phyloP scores from a whole-genome alignment of 2,329 filamentous ascomycete species.

The Epichloe sylvatica region DNA sequence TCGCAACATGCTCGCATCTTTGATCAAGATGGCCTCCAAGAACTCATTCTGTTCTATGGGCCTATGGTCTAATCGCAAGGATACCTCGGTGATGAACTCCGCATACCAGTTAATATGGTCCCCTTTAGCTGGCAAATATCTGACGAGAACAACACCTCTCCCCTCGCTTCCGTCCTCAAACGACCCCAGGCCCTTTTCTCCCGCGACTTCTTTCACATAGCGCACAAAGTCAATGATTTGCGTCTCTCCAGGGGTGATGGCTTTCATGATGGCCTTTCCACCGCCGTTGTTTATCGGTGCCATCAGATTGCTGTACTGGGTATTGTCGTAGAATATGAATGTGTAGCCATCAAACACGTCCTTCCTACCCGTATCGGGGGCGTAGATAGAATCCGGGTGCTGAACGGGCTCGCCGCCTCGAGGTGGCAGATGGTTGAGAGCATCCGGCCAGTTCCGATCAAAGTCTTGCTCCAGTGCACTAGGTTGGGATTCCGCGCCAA shows the following conservation, averaged over 20 bases:
- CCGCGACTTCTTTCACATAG: constrained; percentile 61
- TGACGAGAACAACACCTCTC: constrained; percentile 65
- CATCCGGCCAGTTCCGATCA: constrained; percentile 62
- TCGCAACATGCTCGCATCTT: constrained; percentile 59
- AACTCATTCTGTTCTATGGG: constrained; percentile 85
- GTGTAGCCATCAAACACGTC: constrained; percentile 76
- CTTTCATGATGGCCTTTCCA: constrained; percentile 64
- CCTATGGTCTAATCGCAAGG: constrained; percentile 61
- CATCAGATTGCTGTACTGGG: constrained; percentile 63
- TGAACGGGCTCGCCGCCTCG: constrained; percentile 61
- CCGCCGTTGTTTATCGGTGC: constrained; percentile 63
- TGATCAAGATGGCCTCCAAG: constrained; percentile 73
- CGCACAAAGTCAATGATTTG: constrained; percentile 61
- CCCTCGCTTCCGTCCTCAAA: constrained; percentile 51
- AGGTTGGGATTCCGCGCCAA: constrained; percentile 33
- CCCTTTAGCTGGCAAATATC: constrained; percentile 47
- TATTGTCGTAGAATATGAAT: constrained; percentile 70
- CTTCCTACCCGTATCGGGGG: constrained; percentile 49
- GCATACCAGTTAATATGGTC: constrained; percentile 50
- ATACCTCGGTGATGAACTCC: constrained; percentile 54
- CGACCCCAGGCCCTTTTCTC: constrained; percentile 54
- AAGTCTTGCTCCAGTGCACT: constrained; percentile 66
- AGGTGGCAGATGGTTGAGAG: constrained; percentile 57
- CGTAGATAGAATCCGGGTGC: constrained; percentile 54
- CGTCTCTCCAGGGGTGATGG: constrained; percentile 48